Base-by-base conservation (phyloP, 371 early-diverging fungal species). In the Mucor piriformis region DNA sequence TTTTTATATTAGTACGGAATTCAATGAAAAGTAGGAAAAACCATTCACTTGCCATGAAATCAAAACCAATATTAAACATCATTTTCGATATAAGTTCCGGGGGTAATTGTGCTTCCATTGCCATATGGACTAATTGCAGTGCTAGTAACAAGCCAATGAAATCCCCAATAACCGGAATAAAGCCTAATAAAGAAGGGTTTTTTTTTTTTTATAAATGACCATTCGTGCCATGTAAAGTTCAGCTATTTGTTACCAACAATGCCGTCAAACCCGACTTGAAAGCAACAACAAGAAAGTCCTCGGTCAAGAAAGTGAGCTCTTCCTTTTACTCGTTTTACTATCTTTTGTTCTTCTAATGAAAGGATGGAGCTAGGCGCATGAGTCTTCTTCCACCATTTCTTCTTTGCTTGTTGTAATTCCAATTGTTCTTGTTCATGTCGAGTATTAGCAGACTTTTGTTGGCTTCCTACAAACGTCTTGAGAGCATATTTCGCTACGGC, bases 121-220 rank as follows among this genome's bases (percentile, higher is more conserved):
- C 74, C 23, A 68, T 60, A 34, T 68, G 59, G 2, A 83, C 65
- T 2, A 83, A 42, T 35, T 76, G 57, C 3, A 81, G 46, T 3
- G 79, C 71, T 13, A 81, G 51, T 15, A 72, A 23, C 8, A 74
- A 21, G 0, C 79, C 76, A 15, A 78, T 51, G 21, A 69, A 63
- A 58, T 83, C 83, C 8, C 83, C 83, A 27, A 83, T 43, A 0
- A 71, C 67, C 3, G 83, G 83, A 23, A 83, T 61, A 29, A 83
- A 44, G 10, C 83, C 83, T 79, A 54, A 29, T 6, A 24, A 42
- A n/a, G 24, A 50, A 48, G 52, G 32, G 29, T 29, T 27, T 35
- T 27, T 42, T 12, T 37, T 23, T 7, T 24, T 2, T n/a, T 37
- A 20, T 54, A 37, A 25, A 21, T 25, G 46, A 23, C 42, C 34